Percentiles rank a stretch among this genome's conserved stretches.
phyloP scores from a whole-genome alignment of 305 asterid genomes.

The Plantago coronopus region DNA sequence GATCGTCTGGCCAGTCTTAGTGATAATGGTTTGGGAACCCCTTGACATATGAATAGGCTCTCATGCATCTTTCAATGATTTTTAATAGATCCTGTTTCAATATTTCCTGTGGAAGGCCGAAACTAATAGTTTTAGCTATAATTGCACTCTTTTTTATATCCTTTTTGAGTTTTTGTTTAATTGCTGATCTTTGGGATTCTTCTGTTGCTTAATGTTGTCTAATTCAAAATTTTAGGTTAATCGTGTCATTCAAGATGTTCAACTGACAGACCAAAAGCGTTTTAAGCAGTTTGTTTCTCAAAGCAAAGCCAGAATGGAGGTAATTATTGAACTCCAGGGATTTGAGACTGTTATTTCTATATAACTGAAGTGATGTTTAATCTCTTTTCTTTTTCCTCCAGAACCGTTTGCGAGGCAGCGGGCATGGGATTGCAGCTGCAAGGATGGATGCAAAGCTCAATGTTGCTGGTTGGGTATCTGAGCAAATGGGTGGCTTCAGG shows the following conservation, averaged over 20 bases:
- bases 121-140: not conserved
- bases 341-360: not conserved
- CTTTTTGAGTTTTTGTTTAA: not conserved
- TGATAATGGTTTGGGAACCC: no score
- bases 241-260: slow-evolving; percentile 87
- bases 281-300: slow-evolving; percentile 97
- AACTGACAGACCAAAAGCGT: slow-evolving; percentile 87
- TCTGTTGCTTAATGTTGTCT: slow-evolving; percentile 25
- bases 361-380: slow-evolving; percentile 18
- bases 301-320: slow-evolving; percentile 99
- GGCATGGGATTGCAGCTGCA: slow-evolving; percentile 93
- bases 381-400: slow-evolving; percentile 28
- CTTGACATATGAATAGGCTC: no score
- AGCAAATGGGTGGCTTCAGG: slow-evolving; percentile 99
- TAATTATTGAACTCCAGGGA: slow-evolving; percentile 26
- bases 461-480: slow-evolving; percentile 92
- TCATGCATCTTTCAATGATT: not conserved
- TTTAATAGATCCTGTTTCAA: not conserved
- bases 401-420: slow-evolving; percentile 98
- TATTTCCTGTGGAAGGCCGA: not conserved
- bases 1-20: no score
- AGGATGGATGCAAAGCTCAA: slow-evolving; percentile 99
- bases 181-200: slow-evolving; percentile 9
- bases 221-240: slow-evolving; percentile 50
- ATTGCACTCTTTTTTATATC: not conserved